Conservation (phyloP, 2,329 filamentous ascomycete species). For the Helotiales sp. region DNA sequence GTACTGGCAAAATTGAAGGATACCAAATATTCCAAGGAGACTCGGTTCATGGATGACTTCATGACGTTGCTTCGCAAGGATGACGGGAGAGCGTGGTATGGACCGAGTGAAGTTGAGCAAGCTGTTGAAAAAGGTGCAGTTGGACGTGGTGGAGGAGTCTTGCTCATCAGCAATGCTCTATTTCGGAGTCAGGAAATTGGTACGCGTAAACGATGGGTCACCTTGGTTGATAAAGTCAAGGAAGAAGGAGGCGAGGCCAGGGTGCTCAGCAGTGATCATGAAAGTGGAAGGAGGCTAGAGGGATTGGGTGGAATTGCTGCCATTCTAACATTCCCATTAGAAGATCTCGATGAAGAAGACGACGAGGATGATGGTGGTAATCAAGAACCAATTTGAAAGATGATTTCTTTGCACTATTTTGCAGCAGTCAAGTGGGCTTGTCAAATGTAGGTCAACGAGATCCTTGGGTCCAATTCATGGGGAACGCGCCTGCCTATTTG, state of each 20-base stretch:
- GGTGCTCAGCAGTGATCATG: slow-evolving; percentile 91
- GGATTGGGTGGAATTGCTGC: slow-evolving; percentile 87
- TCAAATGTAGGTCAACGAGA: not conserved
- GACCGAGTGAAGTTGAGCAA: slow-evolving; percentile 77
- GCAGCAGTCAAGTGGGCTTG: not conserved
- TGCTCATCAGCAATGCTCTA: slow-evolving; percentile 85
- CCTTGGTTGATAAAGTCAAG: slow-evolving; percentile 85
- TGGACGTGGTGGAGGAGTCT: slow-evolving; percentile 79
- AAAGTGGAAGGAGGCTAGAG: slow-evolving; percentile 86
- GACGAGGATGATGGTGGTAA: slow-evolving; percentile 34
- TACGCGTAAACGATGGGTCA: slow-evolving; percentile 80
- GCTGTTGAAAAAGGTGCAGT: slow-evolving; percentile 89
- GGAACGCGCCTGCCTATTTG: not conserved
- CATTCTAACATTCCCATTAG: slow-evolving; percentile 85
- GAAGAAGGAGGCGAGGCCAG: slow-evolving; percentile 85
- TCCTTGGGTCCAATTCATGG: not conserved
- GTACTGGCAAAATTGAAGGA: slow-evolving; percentile 79
- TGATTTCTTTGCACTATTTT: not conserved
- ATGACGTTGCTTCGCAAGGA: slow-evolving; percentile 78
- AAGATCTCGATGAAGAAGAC: slow-evolving; percentile 75
- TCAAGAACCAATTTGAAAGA: slow-evolving; percentile 21
- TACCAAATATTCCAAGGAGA: slow-evolving; percentile 87
- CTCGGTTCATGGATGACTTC: slow-evolving; percentile 83
- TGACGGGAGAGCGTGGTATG: slow-evolving; percentile 91
- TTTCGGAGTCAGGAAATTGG: slow-evolving; percentile 83